Conservation (phyloP, 108 stramenopile genomes). For the Skeletonema menzelii region DNA sequence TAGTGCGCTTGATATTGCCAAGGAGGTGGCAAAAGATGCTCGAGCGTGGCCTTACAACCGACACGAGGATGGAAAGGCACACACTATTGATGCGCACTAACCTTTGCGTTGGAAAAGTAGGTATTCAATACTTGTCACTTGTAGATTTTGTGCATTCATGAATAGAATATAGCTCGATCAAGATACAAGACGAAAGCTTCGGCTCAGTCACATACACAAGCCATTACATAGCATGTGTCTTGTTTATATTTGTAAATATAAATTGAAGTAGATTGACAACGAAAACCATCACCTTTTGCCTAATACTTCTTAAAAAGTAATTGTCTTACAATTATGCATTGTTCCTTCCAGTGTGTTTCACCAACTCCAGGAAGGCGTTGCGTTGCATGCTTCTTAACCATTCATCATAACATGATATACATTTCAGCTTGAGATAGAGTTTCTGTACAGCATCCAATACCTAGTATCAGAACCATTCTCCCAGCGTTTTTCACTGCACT, state of each 20-base stretch:
- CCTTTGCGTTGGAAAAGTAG: background rate
- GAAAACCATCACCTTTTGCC: background rate
- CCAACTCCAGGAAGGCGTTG: background rate
- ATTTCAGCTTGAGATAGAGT: background rate
- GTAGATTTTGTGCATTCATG: background rate
- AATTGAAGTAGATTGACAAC: background rate
- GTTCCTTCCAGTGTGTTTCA: background rate
- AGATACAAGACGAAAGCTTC: background rate
- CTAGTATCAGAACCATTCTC: background rate
- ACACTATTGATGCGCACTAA: conserved; percentile 9
- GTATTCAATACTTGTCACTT: background rate
- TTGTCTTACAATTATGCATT: background rate
- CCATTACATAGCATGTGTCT: background rate
- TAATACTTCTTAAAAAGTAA: background rate
- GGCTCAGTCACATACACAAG: background rate
- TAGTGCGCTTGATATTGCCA: conserved; percentile 59
- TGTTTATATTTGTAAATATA: background rate
- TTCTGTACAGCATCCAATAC: background rate
- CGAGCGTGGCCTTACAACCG: conserved; percentile 63
- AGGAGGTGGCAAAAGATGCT: conserved; percentile 56
- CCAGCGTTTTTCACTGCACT: background rate
- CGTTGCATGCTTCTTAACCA: background rate
- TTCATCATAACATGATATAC: background rate
- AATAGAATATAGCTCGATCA: background rate
- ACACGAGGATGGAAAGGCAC: conserved; percentile 46